A percentile compares a stretch with the other conserved stretches of the same genome.
These are phyloP conservation scores for Tylopilus plumbeoviolaceoides DNA, from an alignment of 768 basidiomycete species.

Conservation along the genomic window DNA sequence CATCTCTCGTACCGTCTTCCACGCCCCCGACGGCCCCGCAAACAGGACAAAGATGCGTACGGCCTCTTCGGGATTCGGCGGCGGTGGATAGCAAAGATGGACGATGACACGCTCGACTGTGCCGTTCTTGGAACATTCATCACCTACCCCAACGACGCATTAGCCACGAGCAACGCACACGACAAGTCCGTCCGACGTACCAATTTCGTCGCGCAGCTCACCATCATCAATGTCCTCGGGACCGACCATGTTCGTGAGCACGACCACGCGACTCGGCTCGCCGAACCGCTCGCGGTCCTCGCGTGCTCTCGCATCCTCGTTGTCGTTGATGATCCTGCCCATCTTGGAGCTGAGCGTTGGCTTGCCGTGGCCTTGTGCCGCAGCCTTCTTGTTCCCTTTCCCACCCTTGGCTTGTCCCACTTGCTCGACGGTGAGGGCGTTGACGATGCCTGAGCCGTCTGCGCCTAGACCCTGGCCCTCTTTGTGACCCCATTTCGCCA, in stretches of 20 bases:
- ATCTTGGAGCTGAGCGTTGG: constrained; percentile 56
- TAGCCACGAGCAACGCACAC: not conserved
- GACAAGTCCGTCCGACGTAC: constrained; percentile 37
- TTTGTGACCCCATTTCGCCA: constrained; percentile 97
- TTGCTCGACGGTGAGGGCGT: constrained; percentile 82
- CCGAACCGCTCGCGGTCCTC: constrained; percentile 83
- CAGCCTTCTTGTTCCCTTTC: constrained; percentile 36
- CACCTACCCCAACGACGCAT: constrained; percentile 45
- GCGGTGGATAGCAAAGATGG: constrained; percentile 68
- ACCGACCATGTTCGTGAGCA: constrained; percentile 87
- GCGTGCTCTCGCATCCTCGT: constrained; percentile 73
- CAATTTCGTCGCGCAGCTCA: constrained; percentile 84
- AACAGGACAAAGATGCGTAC: constrained; percentile 92
- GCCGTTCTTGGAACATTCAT: constrained; percentile 87
- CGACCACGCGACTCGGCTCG: constrained; percentile 84
- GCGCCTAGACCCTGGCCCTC: constrained; percentile 91
- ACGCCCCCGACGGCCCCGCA: constrained; percentile 87
- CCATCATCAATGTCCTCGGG: constrained; percentile 81
- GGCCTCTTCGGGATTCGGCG: constrained; percentile 66
- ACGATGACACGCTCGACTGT: constrained; percentile 88
- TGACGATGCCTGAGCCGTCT: constrained; percentile 80
- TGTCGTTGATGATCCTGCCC: constrained; percentile 88
- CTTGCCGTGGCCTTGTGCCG: constrained; percentile 35
- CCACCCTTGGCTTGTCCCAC: constrained; percentile 32
- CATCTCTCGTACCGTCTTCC: constrained; percentile 92